A percentile compares a stretch with the other conserved stretches of the same genome.
Conservation (phyloP, 23 red algal genomes). For the Gracilaria domingensis region DNA sequence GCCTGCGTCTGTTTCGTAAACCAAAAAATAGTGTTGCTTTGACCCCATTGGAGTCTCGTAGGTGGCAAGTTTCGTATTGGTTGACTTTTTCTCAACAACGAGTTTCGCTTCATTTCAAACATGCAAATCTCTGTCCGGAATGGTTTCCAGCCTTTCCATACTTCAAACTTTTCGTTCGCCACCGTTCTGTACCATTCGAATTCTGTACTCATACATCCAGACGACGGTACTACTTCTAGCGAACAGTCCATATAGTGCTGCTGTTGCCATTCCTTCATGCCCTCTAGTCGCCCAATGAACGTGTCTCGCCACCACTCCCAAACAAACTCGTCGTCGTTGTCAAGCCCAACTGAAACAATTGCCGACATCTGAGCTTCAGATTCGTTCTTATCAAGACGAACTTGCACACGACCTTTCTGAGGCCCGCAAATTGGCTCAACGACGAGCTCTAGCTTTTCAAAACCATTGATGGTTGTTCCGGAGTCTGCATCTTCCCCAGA, state of each 20-base stretch:
- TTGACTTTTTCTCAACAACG: not conserved
- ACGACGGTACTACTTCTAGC: not conserved
- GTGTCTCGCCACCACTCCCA: conserved; percentile 26
- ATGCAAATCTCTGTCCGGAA: conserved; percentile 18
- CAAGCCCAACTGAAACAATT: not conserved
- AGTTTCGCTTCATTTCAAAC: not conserved
- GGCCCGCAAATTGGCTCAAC: conserved; percentile 15
- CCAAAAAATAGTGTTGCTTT: not conserved
- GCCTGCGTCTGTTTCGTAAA: not conserved
- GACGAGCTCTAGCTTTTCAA: not conserved
- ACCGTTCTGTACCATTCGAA: conserved; percentile 1
- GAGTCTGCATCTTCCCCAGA: not conserved
- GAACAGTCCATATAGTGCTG: not conserved
- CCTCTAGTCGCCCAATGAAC: conserved; percentile 11
- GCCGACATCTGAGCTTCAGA: not conserved
- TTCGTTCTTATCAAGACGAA: not conserved
- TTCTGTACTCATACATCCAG: not conserved
- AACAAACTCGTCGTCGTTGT: conserved; percentile 1
- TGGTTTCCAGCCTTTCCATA: conserved; percentile 2
- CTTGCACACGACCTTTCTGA: not conserved
- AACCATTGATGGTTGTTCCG: not conserved
- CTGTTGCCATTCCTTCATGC: conserved; percentile 9
- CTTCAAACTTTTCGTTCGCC: not conserved
- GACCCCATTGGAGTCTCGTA: not conserved
- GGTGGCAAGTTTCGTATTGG: not conserved